These are phyloP conservation scores for Phoma sp. DNA, from an alignment of 2,329 filamentous ascomycete genomes.

Conservation along the genomic window DNA sequence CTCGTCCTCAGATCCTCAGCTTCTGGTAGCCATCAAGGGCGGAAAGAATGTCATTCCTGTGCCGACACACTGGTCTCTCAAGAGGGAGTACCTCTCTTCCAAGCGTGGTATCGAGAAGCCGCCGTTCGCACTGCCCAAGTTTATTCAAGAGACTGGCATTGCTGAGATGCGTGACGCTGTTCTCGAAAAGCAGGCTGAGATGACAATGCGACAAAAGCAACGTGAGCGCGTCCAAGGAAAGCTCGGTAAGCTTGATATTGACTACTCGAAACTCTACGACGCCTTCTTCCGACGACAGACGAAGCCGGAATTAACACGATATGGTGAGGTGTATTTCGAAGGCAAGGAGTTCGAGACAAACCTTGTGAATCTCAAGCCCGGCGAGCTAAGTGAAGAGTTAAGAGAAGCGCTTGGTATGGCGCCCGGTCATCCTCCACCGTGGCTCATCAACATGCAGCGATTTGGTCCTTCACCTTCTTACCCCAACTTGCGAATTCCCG, in stretches of 20 bases:
- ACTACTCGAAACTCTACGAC: slow-evolving; percentile 97
- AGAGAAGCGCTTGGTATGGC: slow-evolving; percentile 94
- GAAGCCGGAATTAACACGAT: slow-evolving; percentile 90
- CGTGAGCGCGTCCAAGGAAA: slow-evolving; percentile 92
- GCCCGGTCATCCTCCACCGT: slow-evolving; percentile 89
- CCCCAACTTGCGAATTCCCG: slow-evolving; percentile 91
- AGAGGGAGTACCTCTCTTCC: slow-evolving; percentile 95
- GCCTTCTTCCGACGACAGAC: slow-evolving; percentile 98
- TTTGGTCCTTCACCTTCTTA: slow-evolving; percentile 94
- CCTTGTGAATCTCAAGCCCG: slow-evolving; percentile 84
- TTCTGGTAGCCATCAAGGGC: slow-evolving; percentile 93
- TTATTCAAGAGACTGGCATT: slow-evolving; percentile 97
- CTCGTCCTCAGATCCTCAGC: slow-evolving; percentile 83
- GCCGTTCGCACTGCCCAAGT: slow-evolving; percentile 89
- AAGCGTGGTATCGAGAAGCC: slow-evolving; percentile 97
- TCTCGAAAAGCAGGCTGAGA: slow-evolving; percentile 91
- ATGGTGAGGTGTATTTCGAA: slow-evolving; percentile 99
- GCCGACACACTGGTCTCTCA: slow-evolving; percentile 91
- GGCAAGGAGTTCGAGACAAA: slow-evolving; percentile 98
- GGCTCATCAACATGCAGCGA: slow-evolving; percentile 96
- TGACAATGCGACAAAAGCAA: slow-evolving; percentile 92
- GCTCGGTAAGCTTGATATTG: slow-evolving; percentile 96
- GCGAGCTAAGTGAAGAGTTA: slow-evolving; percentile 85
- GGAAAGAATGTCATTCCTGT: slow-evolving; percentile 96
- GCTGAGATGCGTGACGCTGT: slow-evolving; percentile 97